Evolutionary conservation across 441 rosid species (phyloP), one percentile per base, ranked within the genome.

Genomic region (Euphorbia celastroides): DNA sequence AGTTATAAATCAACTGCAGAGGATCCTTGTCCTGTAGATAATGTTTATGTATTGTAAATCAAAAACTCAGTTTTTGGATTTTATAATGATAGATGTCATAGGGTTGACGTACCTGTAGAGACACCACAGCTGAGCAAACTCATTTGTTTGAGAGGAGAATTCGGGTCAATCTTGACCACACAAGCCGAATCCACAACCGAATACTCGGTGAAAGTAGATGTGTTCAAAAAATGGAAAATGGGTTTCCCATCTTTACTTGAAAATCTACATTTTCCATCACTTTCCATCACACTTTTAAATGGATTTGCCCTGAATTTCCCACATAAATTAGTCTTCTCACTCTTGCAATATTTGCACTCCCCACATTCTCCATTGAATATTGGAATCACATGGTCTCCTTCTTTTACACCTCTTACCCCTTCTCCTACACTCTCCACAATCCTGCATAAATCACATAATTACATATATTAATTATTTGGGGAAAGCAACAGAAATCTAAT

Each of bases 321-420:
- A 65, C 86, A 79, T 48, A 69, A 36, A 70, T 82, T 82, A 7
- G 79, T 73, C 4, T 25, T 68, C 55, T 48, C 57, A 16, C 51
- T 48, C 60, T 38, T 68, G 73, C 86, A 82, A 28, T 59, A 74
- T 19, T 5, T 31, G 2, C 83, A 82, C 0, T 79, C 60, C 5
- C 80, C 80, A 31, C 86, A 82, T 62, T 82, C 86, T 25, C 86
- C 86, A 16, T 75, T 72, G 67, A 79, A 79, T 62, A 82, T 72
- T 2, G 83, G 80, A 23, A 82, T 58, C 72, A 79, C 83, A 38
- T 77, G 60, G 72, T 82, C 86, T 2, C 86, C 82, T 57, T 70
- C 74, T 46, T 78, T 62, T 51, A 79, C 11, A 34, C 78, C 86
- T 7, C 20, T 50, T 16, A 78, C 83, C 2, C 82, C 80, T 64